Percentiles rank a stretch among this genome's conserved stretches.
These are phyloP conservation scores for Edaphochlamys debaryana DNA, from an alignment of 139 green algal genomes.

Conservation along the genomic window DNA sequence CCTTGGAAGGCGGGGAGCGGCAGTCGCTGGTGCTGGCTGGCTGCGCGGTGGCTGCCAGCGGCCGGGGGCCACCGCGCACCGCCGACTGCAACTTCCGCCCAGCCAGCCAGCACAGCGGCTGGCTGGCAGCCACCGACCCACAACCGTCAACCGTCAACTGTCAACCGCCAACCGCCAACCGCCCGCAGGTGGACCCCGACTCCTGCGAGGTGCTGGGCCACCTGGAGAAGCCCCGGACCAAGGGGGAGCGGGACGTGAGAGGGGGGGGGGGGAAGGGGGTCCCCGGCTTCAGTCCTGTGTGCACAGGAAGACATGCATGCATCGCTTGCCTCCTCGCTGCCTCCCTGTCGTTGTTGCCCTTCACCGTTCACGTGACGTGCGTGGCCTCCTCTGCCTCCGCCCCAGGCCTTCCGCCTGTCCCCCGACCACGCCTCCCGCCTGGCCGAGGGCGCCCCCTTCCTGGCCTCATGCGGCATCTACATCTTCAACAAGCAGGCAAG, in stretches of 20 bases:
- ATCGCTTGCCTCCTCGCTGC: not conserved
- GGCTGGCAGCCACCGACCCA: too few relatives aligned
- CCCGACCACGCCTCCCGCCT: not conserved
- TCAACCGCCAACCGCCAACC: too few relatives aligned
- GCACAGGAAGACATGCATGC: too few relatives aligned
- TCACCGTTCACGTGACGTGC: too few relatives aligned
- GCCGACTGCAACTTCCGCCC: too few relatives aligned
- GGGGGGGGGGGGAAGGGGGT: not conserved
- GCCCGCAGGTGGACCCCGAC: conserved; percentile 2
- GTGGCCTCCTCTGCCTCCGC: not conserved
- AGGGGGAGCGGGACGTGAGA: conserved; percentile 9
- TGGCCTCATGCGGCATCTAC: conserved; percentile 97
- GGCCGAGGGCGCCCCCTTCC: conserved; percentile 71
- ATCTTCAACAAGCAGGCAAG: conserved; percentile 91
- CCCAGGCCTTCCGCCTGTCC: conserved; percentile 1
- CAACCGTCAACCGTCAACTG: too few relatives aligned
- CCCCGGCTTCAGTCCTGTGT: too few relatives aligned
- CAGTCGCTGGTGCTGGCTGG: too few relatives aligned
- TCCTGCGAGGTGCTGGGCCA: conserved; percentile 17
- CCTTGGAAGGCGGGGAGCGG: too few relatives aligned
- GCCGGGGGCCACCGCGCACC: too few relatives aligned
- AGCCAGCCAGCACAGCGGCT: too few relatives aligned
- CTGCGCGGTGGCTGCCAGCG: too few relatives aligned
- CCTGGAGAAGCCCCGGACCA: conserved; percentile 13
- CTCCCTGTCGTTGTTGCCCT: not conserved